Conservation (phyloP, 306 rosid species). For the cucumber (Cucumis sativus) region Cucumber_9930_V3 NC_026660.2:23226001-23226500, state of each 20-base stretch:
- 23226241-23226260: not conserved
- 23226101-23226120: not conserved
- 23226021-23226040: too few species aligned
- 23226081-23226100: too few species aligned
- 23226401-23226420: conserved; percentile 15
- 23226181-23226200: not conserved
- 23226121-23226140: not conserved
- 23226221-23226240: not conserved
- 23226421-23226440: conserved; percentile 37
- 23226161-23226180: not conserved
- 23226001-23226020: too few species aligned
- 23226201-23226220: not conserved
- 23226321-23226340: not conserved
- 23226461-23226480: conserved; percentile 5
- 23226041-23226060: too few species aligned
- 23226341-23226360: not conserved
- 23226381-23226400: not conserved
- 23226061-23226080: too few species aligned
- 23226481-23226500: conserved; percentile 12
- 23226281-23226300: conserved; percentile 20
- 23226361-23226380: not conserved
- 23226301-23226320: conserved; percentile 15
- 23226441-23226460: conserved; percentile 10
- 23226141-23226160: not conserved
- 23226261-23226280: conserved; percentile 34